phyloP scores from a whole-genome alignment of 768 basidiomycete species.

The Dioszegia aurantiaca region DNA sequence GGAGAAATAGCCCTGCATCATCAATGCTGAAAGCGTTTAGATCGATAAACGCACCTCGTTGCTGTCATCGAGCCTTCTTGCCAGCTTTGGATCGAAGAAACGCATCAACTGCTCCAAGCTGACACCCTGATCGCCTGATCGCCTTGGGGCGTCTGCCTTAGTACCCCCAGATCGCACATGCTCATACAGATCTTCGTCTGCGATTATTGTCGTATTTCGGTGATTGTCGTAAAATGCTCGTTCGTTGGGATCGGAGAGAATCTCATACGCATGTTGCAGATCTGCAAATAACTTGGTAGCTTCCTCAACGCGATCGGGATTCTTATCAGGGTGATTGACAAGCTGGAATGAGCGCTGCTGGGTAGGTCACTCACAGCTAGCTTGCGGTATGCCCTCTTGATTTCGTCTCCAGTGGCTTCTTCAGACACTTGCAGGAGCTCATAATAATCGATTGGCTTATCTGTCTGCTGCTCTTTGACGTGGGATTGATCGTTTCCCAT shows the following conservation, averaged over 20 bases:
- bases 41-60: constrained; percentile 51
- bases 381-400: constrained; percentile 80
- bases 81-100: constrained; percentile 66
- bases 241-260: constrained; percentile 94
- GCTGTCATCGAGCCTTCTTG: constrained; percentile 52
- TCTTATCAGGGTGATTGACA: constrained; percentile 60
- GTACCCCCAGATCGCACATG: constrained; percentile 70
- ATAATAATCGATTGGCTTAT: constrained; percentile 65
- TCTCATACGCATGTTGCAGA: constrained; percentile 96
- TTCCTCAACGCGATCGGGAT: constrained; percentile 73
- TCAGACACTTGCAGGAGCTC: constrained; percentile 75
- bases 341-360: constrained; percentile 25
- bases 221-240: constrained; percentile 98
- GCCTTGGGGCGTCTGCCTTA: constrained; percentile 57
- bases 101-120: constrained; percentile 74
- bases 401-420: constrained; percentile 78
- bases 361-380: constrained; percentile 63
- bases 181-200: constrained; percentile 83
- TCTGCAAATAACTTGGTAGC: constrained; percentile 82
- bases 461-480: constrained; percentile 5
- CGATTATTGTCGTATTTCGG: constrained; percentile 70
- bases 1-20: constrained; percentile 74
- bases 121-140: constrained; percentile 67
- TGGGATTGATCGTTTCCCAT: constrained; percentile 47
- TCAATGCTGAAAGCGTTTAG: too few relatives aligned